Evolutionary conservation across 225 moss, liverwort and hornwort genomes (phyloP), one percentile per base, ranked within the genome.

Genomic region (Lunularia cruciata): DNA sequence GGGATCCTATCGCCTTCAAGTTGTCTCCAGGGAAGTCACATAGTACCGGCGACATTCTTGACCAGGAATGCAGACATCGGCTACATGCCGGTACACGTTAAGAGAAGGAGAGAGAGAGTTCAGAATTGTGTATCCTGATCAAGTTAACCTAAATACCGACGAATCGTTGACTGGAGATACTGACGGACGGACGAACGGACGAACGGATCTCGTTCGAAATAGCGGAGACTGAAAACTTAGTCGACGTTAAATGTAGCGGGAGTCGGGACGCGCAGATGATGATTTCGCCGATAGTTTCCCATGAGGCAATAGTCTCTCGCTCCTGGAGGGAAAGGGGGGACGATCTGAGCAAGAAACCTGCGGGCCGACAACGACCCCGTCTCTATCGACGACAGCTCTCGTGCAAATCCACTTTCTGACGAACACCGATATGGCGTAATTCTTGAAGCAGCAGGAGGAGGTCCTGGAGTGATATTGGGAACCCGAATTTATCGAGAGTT

Each of bases 381-480:
- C 60, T 13, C 22, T 51, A 20, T 51, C 20, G 61, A 25, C 61
- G 39, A 40, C 37, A 37, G 25, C 38, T 18, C 11, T 25, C 42
- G 12, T 40, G 23, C n/a, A n/a, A n/a, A n/a, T n/a, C n/a, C n/a
- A n/a, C n/a, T n/a, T n/a, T n/a, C n/a, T n/a, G n/a, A n/a, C n/a
- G n/a, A n/a, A n/a, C n/a, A n/a, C n/a, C n/a, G n/a, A n/a, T n/a
- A n/a, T n/a, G n/a, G n/a, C n/a, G n/a, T n/a, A n/a, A n/a, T n/a
- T n/a, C n/a, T n/a, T n/a, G n/a, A n/a, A n/a, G n/a, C n/a, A n/a
- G n/a, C n/a, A n/a, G n/a, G n/a, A n/a, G n/a, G n/a, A n/a, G n/a
- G n/a, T n/a, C n/a, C n/a, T n/a, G n/a, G 39, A 39, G 61, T 37
- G 61, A 61, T 38, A 61, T 61, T 26, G 61, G 61, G n/a, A n/a